A percentile compares a stretch with the other conserved stretches of the same genome.
These are phyloP conservation scores for Cucumis cinereus DNA, from an alignment of 306 rosid genomes.

Conservation along the genomic window DNA sequence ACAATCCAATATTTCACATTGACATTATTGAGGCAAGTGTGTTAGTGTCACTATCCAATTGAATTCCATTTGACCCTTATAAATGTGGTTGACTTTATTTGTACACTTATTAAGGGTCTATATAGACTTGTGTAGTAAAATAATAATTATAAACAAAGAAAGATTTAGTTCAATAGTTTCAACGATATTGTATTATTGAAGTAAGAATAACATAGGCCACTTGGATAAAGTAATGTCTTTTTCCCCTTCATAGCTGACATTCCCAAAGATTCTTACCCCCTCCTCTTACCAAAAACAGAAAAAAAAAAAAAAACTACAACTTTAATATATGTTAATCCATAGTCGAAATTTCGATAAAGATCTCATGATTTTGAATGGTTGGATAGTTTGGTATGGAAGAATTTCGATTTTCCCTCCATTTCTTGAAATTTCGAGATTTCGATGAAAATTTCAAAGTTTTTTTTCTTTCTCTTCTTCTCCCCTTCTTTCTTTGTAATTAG, in stretches of 20 bases:
- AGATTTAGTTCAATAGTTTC: neutral
- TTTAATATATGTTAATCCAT: too few species aligned
- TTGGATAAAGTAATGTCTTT: neutral
- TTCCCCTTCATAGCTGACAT: neutral
- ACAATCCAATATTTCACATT: too few species aligned
- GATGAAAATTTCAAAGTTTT: too few species aligned
- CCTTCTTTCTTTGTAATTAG: too few species aligned
- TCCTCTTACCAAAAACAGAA: too few species aligned
- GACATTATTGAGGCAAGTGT: neutral
- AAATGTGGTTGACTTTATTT: neutral
- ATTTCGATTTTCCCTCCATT: too few species aligned
- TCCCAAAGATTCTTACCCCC: neutral
- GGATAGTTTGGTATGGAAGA: too few species aligned
- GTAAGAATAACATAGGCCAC: neutral
- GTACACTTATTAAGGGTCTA: neutral
- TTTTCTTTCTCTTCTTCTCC: too few species aligned
- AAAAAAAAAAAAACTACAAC: too few species aligned
- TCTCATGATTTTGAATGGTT: too few species aligned
- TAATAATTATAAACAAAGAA: neutral
- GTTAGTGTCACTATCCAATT: neutral
- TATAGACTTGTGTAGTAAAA: neutral
- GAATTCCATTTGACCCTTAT: neutral
- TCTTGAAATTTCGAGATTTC: too few species aligned
- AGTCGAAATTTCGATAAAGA: too few species aligned
- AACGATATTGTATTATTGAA: neutral